Base-by-base conservation (phyloP, 768 basidiomycete species). In the Postia placenta region DNA sequence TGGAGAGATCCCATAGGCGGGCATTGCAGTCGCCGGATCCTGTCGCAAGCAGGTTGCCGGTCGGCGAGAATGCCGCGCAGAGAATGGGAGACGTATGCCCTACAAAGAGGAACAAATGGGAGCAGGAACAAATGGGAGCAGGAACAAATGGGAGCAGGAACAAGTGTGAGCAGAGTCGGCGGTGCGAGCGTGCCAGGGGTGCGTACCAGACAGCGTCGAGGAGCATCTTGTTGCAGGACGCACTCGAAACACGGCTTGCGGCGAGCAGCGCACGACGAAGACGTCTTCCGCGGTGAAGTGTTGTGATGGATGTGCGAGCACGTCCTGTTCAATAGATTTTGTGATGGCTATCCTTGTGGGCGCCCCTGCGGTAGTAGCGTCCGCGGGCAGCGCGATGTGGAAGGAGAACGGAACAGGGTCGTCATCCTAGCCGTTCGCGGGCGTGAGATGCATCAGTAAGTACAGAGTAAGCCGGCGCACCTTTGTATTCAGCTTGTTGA, bases 61-160 rank as follows among this genome's bases (percentile, higher is more conserved):
- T 96, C 0, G 96, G 96, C 5, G 93, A 96, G 65, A 97, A 96
- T 1, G 91, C 83, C 36, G 94, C 92, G 60, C 95, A 98, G 7
- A 97, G 74, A 47, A 98, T 98, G 1, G 95, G 90, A 0, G 90
- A 88, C 6, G 84, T 78, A 60, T 99, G 96, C 9, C 94, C 92
- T 92, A 33, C 20, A 42, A 26, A 37, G 3, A 11, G 42, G 48
- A 51, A 44, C 48, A 41, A 52, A 30, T 52, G 17, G 45, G 23
- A 43, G 25, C 44, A 11, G 42, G 48, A 51, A 44, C 48, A 41
- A 52, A 30, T 52, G 17, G 45, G 23, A 43, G 25, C 44, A 11
- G 42, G 48, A 51, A 44, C 48, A 41, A 52, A 30, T 52, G 17
- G 45, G 23, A 43, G 25, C 44, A 11, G 42, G 48, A 51, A 44